Evolutionary conservation across 78 protist genomes (phyloP).

Genomic region (Cavenderia fasciculata): DNA sequence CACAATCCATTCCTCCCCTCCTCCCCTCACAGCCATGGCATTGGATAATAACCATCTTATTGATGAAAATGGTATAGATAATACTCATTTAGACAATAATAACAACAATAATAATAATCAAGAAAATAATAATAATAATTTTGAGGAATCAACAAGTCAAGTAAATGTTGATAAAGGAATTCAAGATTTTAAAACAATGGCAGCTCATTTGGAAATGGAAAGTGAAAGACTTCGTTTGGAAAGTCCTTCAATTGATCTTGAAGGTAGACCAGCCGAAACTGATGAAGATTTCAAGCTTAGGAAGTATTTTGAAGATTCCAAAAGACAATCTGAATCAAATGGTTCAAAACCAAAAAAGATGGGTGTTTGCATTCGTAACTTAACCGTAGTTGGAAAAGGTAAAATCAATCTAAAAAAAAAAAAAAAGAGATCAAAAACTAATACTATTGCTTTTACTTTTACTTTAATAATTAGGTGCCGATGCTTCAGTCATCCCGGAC

Average conservation of each 20-base stretch:
- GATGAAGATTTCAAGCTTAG: conserved; percentile 56
- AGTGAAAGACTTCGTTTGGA: neutral
- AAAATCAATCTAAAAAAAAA: too few species aligned
- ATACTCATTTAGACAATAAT: too few species aligned
- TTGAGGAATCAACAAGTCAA: neutral
- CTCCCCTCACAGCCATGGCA: too few species aligned
- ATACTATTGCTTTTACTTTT: too few species aligned
- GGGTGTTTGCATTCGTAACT: conserved; percentile 63
- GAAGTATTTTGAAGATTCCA: conserved; percentile 61
- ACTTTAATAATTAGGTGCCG: too few species aligned
- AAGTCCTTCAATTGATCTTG: neutral
- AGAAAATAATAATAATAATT: neutral
- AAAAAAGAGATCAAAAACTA: too few species aligned
- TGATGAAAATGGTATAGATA: neutral
- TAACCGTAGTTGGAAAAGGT: conserved; percentile 71
- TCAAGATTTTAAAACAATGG: conserved; percentile 11
- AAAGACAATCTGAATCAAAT: conserved; percentile 5
- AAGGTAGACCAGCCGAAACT: neutral
- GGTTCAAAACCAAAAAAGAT: conserved; percentile 57
- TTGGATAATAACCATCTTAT: neutral
- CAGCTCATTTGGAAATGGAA: conserved; percentile 3
- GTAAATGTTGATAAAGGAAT: too few species aligned
- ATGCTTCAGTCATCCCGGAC: neutral
- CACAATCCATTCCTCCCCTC: too few species aligned
- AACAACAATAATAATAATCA: neutral